A percentile compares a stretch with the other conserved stretches of the same genome.
phyloP scores from a whole-genome alignment of 2,329 filamentous ascomycete species.

The Phoma sp. region DNA sequence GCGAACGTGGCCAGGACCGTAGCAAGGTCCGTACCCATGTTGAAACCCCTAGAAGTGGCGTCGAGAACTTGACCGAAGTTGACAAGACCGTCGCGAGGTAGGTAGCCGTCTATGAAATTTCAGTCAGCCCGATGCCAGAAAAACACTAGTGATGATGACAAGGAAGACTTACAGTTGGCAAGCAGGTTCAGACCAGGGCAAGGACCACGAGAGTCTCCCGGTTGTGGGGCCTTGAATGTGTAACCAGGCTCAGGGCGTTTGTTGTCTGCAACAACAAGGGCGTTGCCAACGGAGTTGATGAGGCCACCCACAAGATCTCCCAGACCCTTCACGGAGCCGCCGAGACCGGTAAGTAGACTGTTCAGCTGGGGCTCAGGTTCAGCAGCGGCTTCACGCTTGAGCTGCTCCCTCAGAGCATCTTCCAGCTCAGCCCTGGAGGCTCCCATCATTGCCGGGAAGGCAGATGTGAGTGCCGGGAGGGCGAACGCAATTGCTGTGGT shows the following conservation, averaged over 20 bases:
- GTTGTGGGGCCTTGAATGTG: conserved; percentile 22
- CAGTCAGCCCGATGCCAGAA: background rate
- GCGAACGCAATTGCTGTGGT: conserved; percentile 15
- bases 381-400: conserved; percentile 17
- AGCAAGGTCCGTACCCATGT: conserved; percentile 35
- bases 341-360: conserved; percentile 5
- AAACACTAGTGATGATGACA: no score
- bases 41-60: conserved; percentile 27
- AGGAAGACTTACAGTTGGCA: conserved; percentile 48
- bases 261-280: conserved; percentile 23
- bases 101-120: conserved; percentile 46
- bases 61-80: conserved; percentile 23
- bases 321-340: conserved; percentile 14
- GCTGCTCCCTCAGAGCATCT: conserved; percentile 12
- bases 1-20: conserved; percentile 40
- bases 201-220: conserved; percentile 42
- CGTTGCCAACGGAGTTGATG: conserved; percentile 24
- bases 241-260: conserved; percentile 30
- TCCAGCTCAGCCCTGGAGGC: conserved; percentile 23
- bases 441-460: conserved; percentile 26
- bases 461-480: conserved; percentile 20
- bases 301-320: conserved; percentile 22
- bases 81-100: conserved; percentile 53
- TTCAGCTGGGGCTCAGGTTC: conserved; percentile 14
- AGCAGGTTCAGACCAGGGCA: conserved; percentile 61